Percentiles rank a stretch among this genome's conserved stretches.
Conservation (phyloP, 306 rosid species). For the Inga laurina region DNA sequence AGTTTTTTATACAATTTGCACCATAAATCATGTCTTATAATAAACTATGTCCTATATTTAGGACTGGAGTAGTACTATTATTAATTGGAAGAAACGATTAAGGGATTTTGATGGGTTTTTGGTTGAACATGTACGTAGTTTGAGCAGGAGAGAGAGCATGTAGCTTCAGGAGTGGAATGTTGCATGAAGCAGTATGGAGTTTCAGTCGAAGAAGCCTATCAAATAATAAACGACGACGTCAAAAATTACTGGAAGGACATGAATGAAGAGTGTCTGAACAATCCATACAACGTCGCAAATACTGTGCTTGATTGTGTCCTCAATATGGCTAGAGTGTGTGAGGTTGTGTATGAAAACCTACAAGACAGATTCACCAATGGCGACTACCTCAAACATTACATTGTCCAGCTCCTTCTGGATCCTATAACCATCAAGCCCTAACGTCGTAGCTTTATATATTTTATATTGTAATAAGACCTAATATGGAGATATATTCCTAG, state of each 20-base stretch:
- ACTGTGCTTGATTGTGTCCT: neutral
- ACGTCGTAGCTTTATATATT: no score
- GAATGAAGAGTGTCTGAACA: neutral
- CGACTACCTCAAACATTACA: neutral
- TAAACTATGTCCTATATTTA: no score
- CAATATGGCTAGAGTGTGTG: neutral
- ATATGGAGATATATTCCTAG: no score
- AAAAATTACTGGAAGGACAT: neutral
- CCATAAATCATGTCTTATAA: no score
- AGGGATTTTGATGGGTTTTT: neutral
- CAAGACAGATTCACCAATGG: neutral
- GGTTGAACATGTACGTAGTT: neutral
- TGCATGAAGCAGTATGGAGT: neutral
- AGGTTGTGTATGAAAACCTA: neutral
- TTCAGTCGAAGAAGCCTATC: neutral
- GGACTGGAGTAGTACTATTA: no score
- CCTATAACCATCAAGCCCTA: neutral
- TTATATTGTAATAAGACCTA: no score
- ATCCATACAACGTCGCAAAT: neutral
- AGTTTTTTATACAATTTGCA: no score
- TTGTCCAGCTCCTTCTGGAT: neutral
- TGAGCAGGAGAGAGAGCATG: neutral
- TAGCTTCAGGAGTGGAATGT: neutral
- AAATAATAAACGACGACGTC: neutral
- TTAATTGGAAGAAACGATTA: neutral